These are phyloP conservation scores for Sorghum bicolor DNA, from an alignment of 176 grass and related monocot genomes.

Conservation along the genomic window Sorghum_bicolor_NCBIv3 NC_012875.2:48736501-48737000, in stretches of 20 bases:
- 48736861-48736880: neutral
- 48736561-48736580: neutral
- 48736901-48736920: neutral
- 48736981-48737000: neutral
- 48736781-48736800: slow-evolving; percentile 84
- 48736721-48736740: neutral
- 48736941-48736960: neutral
- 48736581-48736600: neutral
- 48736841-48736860: neutral
- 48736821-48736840: slow-evolving; percentile 26
- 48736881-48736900: neutral
- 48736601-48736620: neutral
- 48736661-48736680: neutral
- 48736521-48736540: slow-evolving; percentile 21
- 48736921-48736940: neutral
- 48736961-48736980: neutral
- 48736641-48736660: neutral
- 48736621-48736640: neutral
- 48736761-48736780: slow-evolving; percentile 83
- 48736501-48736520: slow-evolving; percentile 59
- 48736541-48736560: slow-evolving; percentile 15
- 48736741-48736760: slow-evolving; percentile 56
- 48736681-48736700: neutral
- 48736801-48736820: slow-evolving; percentile 81
- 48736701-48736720: neutral